Evolutionary conservation across 495 filamentous ascomycete genomes (phyloP).

Genomic region (Xylaria longipes): DNA sequence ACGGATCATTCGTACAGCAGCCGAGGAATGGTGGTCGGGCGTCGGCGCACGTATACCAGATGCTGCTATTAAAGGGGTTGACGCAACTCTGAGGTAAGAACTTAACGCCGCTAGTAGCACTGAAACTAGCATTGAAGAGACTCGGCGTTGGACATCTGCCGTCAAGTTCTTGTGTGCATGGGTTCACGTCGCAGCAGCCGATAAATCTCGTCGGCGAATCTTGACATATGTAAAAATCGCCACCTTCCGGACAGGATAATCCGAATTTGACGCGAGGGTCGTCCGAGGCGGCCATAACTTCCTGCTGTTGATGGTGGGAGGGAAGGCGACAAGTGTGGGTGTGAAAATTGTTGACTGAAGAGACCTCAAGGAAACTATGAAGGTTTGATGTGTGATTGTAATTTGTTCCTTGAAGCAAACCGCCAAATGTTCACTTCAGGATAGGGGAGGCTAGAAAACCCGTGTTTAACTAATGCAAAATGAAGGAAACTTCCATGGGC

Average conservation of each 20-base stretch:
- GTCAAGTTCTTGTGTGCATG: slow-evolving; percentile 34
- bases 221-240: slow-evolving; percentile 42
- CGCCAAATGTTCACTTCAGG: background rate
- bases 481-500: background rate
- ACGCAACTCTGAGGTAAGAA: slow-evolving; percentile 35
- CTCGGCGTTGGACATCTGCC: slow-evolving; percentile 33
- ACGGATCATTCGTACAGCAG: slow-evolving; percentile 43
- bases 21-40: slow-evolving; percentile 42
- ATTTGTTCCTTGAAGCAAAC: background rate
- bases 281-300: slow-evolving; percentile 14
- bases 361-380: background rate
- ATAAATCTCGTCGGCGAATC: slow-evolving; percentile 35
- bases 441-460: background rate
- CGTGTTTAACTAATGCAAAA: background rate
- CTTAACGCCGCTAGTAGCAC: slow-evolving; percentile 23
- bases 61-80: slow-evolving; percentile 26
- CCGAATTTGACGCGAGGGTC: slow-evolving; percentile 27
- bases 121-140: slow-evolving; percentile 36
- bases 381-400: background rate
- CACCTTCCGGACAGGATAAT: slow-evolving; percentile 38
- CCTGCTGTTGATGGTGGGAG: background rate
- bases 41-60: slow-evolving; percentile 42
- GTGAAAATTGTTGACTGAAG: background rate
- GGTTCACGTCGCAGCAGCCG: slow-evolving; percentile 44
- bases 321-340: background rate